phyloP scores from a whole-genome alignment of 352 stramenopile species.

The Pythium grandisporangium region DNA sequence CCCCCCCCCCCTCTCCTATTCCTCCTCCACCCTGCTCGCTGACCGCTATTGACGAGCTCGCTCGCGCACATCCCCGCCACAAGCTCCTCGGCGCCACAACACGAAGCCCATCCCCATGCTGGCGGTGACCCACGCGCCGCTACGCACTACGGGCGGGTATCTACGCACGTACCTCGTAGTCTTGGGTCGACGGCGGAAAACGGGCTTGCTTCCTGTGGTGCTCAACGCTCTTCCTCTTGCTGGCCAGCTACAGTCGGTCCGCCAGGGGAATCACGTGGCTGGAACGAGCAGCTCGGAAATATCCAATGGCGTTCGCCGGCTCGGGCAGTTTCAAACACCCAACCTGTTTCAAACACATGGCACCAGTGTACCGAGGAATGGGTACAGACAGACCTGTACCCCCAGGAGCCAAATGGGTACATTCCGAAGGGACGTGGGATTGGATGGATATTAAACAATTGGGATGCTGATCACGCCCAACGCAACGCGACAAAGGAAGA shows the following conservation, averaged over 20 bases:
- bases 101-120: too few relatives aligned
- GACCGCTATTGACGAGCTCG: too few relatives aligned
- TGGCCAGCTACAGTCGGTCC: neutral
- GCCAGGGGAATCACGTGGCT: slow-evolving; percentile 18
- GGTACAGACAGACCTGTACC: too few relatives aligned
- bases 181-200: too few relatives aligned
- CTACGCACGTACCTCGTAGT: neutral
- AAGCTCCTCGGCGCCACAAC: too few relatives aligned
- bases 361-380: neutral
- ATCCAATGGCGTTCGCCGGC: slow-evolving; percentile 16
- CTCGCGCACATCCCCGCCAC: too few relatives aligned
- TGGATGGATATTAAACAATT: neutral
- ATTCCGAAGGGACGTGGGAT: too few relatives aligned
- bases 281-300: slow-evolving; percentile 18
- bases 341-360: slow-evolving; percentile 5
- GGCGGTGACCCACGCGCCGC: too few relatives aligned
- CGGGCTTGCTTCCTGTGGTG: neutral
- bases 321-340: slow-evolving; percentile 10
- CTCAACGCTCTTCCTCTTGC: slow-evolving; percentile 6
- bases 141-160: neutral
- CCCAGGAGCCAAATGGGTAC: too few relatives aligned
- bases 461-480: neutral
- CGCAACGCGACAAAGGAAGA: neutral
- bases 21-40: too few relatives aligned
- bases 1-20: too few relatives aligned